These are phyloP conservation scores for Phylloporus sp. DNA, from an alignment of 1,284 basidiomycete genomes.

Conservation along the genomic window DNA sequence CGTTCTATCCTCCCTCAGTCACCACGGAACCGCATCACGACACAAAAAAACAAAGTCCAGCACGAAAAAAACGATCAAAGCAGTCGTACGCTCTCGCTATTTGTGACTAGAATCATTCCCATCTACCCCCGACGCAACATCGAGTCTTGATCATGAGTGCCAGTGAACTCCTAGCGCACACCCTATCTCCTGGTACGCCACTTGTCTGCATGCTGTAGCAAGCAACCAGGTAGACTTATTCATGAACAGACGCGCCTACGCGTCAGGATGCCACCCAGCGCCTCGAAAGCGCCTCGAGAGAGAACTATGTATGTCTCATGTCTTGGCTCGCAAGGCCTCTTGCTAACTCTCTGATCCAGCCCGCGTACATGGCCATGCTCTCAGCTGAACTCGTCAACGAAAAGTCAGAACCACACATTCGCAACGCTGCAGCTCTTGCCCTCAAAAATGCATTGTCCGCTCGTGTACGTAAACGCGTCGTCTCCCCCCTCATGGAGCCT, in stretches of 20 bases:
- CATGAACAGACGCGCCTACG: constrained; percentile 70
- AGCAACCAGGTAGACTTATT: constrained; percentile 13
- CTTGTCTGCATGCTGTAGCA: constrained; percentile 31
- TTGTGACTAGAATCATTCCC: constrained; percentile 9
- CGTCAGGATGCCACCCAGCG: constrained; percentile 89
- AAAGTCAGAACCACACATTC: constrained; percentile 70
- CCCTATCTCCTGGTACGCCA: constrained; percentile 83
- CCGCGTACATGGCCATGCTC: constrained; percentile 89
- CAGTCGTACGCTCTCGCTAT: constrained; percentile 2
- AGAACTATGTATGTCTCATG: constrained; percentile 79
- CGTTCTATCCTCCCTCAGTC: constrained; percentile 29
- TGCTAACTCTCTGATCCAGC: constrained; percentile 51
- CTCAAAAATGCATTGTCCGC: constrained; percentile 96
- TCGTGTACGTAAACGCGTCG: constrained; percentile 63
- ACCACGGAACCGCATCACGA: constrained; percentile 1
- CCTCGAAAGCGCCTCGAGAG: constrained; percentile 81
- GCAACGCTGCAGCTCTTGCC: constrained; percentile 94
- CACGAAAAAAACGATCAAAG: constrained; percentile 18
- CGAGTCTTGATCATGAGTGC: constrained; percentile 75
- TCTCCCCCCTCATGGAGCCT: constrained; percentile 4
- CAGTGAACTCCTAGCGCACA: constrained; percentile 86
- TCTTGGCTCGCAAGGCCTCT: constrained; percentile 27
- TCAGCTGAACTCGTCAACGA: constrained; percentile 83
- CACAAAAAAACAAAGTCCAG: constrained; percentile 15
- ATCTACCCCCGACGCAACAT: constrained; percentile 22